Base-by-base conservation (phyloP, 2,329 filamentous ascomycete species). In the Gaeumannomyces sp. region DNA sequence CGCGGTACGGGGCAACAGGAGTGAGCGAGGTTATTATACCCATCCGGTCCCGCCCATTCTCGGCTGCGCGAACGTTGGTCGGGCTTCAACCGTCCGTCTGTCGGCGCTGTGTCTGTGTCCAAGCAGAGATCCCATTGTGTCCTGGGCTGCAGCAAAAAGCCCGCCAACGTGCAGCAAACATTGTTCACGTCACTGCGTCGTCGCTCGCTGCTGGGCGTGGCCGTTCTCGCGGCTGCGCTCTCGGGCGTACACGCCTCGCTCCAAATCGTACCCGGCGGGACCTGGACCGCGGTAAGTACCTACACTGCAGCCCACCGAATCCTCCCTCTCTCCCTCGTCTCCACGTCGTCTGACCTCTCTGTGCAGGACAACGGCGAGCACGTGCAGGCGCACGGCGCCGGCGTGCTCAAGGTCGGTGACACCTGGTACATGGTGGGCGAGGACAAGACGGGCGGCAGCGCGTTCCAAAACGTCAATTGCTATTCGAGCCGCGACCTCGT, bases 381-480 rank as follows among this genome's bases (percentile, higher is more conserved):
- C 68, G 77, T 90, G 6, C 88, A 90, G 76, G 88, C 88, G 0
- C 88, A 90, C 70, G 88, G 88, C 2, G 85, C 83, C 1, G 86
- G 86, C 57, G 78, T 90, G n/a, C 81, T 88, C 70, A 77, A 84
- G 69, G 83, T 84, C 1, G 78, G 80, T 59, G 78, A 77, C 13
- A 83, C 80, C 0, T 91, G 85, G 76, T 91, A 90, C 75, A 81
- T 87, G 76, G 83, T 90, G 45, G 89, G 89, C 22, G 88, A 91
- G 72, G 88, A 91, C 76, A 89, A 90, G 72, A 84, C 86, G 0
- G 75, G 83, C 27, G 86, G 87, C 33, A 82, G 79, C 1, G 75
- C 79, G 0, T 90, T 90, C 73, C 84, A 86, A 67, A 86, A 86
- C 62, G 77, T 90, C 68, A 89, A 89, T 72, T 90, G 88, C 75